Evolutionary conservation across 2,329 filamentous ascomycete genomes (phyloP).

Genomic region (Penicillium sp.): DNA sequence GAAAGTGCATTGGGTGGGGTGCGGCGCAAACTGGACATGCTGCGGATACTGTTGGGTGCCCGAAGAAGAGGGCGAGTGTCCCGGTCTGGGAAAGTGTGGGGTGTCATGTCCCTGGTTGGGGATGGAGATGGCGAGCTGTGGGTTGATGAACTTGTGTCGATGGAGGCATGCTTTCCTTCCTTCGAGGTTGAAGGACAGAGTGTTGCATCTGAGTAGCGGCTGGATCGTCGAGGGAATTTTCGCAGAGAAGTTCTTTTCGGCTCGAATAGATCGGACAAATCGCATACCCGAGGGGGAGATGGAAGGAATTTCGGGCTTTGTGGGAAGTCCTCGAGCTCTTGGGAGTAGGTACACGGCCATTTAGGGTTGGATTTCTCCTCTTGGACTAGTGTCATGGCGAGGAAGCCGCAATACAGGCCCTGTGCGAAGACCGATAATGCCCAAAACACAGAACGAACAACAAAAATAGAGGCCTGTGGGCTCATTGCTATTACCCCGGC

Average conservation of each 20-base stretch:
- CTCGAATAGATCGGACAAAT: slow-evolving; percentile 22
- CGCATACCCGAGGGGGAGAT: slow-evolving; percentile 12
- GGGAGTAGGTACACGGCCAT: slow-evolving; percentile 26
- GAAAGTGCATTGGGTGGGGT: slow-evolving; percentile 25
- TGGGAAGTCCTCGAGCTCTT: slow-evolving; percentile 26
- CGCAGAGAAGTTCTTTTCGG: slow-evolving; percentile 26
- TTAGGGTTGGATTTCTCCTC: slow-evolving; percentile 8
- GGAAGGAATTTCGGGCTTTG: slow-evolving; percentile 13
- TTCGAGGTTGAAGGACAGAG: slow-evolving; percentile 26
- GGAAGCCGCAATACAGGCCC: slow-evolving; percentile 31
- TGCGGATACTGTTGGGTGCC: slow-evolving; percentile 18
- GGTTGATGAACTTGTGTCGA: slow-evolving; percentile 22
- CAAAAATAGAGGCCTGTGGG: slow-evolving; percentile 23
- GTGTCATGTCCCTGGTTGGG: slow-evolving; percentile 11
- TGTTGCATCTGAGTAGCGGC: slow-evolving; percentile 34
- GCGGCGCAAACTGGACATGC: slow-evolving; percentile 23
- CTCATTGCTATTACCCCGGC: slow-evolving; percentile 31
- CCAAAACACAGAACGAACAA: slow-evolving; percentile 41
- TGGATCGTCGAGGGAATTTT: slow-evolving; percentile 28
- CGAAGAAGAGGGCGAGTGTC: slow-evolving; percentile 15
- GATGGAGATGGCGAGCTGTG: slow-evolving; percentile 13
- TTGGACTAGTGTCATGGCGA: slow-evolving; percentile 21
- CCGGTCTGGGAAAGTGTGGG: slow-evolving; percentile 4
- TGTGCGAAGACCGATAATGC: slow-evolving; percentile 34
- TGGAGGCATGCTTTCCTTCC: slow-evolving; percentile 22